These are phyloP conservation scores for Alternaria infectoria DNA, from an alignment of 2,329 filamentous ascomycete genomes.

Conservation along the genomic window DNA sequence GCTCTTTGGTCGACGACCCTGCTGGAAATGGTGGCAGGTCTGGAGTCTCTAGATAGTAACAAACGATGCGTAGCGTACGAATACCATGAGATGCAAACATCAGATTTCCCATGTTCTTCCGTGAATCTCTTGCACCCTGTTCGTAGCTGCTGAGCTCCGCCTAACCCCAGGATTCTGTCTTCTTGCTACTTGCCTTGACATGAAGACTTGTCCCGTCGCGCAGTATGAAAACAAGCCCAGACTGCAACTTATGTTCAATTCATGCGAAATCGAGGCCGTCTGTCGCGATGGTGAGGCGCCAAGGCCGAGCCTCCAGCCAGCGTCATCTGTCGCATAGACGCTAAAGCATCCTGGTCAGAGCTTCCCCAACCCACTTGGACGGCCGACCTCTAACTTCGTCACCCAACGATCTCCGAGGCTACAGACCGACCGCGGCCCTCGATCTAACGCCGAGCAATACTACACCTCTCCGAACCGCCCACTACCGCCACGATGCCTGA, in stretches of 20 bases:
- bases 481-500: conserved; percentile 45
- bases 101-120: background rate
- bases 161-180: no score
- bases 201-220: background rate
- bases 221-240: fast-evolving
- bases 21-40: background rate
- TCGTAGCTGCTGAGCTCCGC: background rate
- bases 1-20: no score
- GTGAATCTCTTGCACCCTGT: background rate
- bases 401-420: conserved; percentile 25
- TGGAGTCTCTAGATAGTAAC: background rate
- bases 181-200: background rate
- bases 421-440: conserved; percentile 27
- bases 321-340: conserved; percentile 17
- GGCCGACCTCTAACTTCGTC: conserved; percentile 31
- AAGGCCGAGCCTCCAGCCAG: conserved; percentile 6
- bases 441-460: conserved; percentile 26
- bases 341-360: conserved; percentile 29
- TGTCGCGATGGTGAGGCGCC: conserved; percentile 1
- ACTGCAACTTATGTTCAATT: background rate
- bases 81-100: background rate
- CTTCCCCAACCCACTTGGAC: conserved; percentile 34
- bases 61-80: background rate
- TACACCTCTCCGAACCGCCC: conserved; percentile 21
- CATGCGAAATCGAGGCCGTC: background rate